These are phyloP conservation scores for Erysimum cheiri DNA, from an alignment of 441 rosid genomes.

Conservation along the genomic window DNA sequence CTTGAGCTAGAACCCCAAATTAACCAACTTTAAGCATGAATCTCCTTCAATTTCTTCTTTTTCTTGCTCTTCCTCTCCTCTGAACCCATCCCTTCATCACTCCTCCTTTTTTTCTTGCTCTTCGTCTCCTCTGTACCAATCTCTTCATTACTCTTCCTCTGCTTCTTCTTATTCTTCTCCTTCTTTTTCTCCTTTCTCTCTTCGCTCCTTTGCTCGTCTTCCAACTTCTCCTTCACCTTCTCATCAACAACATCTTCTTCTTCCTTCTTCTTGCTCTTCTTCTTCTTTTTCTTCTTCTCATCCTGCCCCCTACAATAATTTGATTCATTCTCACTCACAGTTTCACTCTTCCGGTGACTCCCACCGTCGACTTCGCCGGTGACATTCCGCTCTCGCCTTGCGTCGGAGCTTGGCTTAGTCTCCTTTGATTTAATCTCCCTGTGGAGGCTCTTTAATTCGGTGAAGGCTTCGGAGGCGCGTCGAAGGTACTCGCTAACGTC, in stretches of 20 bases:
- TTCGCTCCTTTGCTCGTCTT: slow-evolving; percentile 32
- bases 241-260: slow-evolving; percentile 21
- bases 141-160: background rate
- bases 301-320: slow-evolving; percentile 20
- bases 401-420: slow-evolving; percentile 34
- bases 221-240: slow-evolving; percentile 24
- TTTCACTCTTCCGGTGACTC: slow-evolving; percentile 9
- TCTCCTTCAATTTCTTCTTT: slow-evolving; percentile 46
- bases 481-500: slow-evolving; percentile 64
- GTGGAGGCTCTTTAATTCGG: slow-evolving; percentile 58
- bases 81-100: slow-evolving; percentile 39
- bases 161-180: slow-evolving; percentile 32
- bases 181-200: slow-evolving; percentile 31
- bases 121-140: slow-evolving; percentile 35
- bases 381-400: background rate
- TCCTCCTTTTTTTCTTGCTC: slow-evolving; percentile 46
- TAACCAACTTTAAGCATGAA: slow-evolving; percentile 40
- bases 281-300: slow-evolving; percentile 29
- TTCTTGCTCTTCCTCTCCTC: slow-evolving; percentile 51
- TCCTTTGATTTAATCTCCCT: slow-evolving; percentile 44
- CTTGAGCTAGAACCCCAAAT: slow-evolving; percentile 30
- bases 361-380: slow-evolving; percentile 15
- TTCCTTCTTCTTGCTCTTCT: slow-evolving; percentile 23
- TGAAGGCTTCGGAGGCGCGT: slow-evolving; percentile 58
- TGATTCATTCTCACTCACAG: slow-evolving; percentile 35